Conservation (phyloP, 2,329 filamentous ascomycete genomes). For the Colletotrichum sp. region DNA sequence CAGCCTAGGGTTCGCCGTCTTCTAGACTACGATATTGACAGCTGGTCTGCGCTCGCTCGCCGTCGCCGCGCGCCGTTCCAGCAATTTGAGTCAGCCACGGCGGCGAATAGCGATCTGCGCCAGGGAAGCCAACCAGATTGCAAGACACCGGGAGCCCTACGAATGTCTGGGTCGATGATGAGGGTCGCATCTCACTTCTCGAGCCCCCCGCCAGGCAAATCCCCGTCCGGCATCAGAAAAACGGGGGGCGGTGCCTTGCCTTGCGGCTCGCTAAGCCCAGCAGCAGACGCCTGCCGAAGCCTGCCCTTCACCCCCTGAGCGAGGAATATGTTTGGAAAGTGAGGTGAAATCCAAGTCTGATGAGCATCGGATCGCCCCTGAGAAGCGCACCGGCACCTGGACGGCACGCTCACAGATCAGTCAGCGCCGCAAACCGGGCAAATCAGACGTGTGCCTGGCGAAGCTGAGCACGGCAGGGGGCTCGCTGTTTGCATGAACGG, state of each 20-base stretch:
- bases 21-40: not conserved
- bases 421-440: not conserved
- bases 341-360: not conserved
- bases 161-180: not conserved
- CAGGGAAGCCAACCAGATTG: constrained; percentile 14
- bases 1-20: not conserved
- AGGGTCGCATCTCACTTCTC: constrained; percentile 5
- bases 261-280: constrained; percentile 9
- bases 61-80: not conserved
- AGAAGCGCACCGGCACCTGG: not conserved
- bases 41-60: not conserved
- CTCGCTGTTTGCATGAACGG: constrained; percentile 3
- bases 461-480: not conserved
- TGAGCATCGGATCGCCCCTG: not conserved
- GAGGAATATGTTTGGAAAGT: not conserved
- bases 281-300: not conserved
- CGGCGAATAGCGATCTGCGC: constrained; percentile 13
- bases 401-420: not conserved
- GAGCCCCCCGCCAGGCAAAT: not conserved
- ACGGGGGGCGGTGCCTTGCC: not conserved
- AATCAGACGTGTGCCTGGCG: not conserved
- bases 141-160: not conserved
- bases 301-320: not conserved
- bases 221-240: constrained; percentile 9
- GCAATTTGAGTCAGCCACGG: not conserved